phyloP scores from a whole-genome alignment of 129 eudicot species.

The Escallonia rubra region DNA sequence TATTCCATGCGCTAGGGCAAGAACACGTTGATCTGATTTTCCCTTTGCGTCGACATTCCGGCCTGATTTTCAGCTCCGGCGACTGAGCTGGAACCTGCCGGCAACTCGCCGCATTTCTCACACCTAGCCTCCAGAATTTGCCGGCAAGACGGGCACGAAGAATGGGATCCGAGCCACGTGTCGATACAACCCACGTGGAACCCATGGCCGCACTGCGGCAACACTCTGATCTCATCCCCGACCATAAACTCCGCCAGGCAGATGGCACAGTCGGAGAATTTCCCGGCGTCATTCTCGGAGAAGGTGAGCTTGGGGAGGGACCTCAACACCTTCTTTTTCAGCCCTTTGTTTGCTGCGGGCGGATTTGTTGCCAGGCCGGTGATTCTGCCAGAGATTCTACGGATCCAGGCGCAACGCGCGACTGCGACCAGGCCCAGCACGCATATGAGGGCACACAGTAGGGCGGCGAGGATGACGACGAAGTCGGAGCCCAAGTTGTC shows the following conservation, averaged over 20 bases:
- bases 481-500: slow-evolving; percentile 47
- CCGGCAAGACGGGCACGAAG: slow-evolving; percentile 82
- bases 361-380: slow-evolving; percentile 17
- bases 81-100: slow-evolving; percentile 1
- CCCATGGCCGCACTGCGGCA: slow-evolving; percentile 75
- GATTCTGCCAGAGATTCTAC: slow-evolving; percentile 42
- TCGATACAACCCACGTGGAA: slow-evolving; percentile 71
- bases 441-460: slow-evolving; percentile 76
- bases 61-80: slow-evolving; percentile 16
- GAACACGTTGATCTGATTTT: slow-evolving; percentile 15
- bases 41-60: not conserved
- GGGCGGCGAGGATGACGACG: slow-evolving; percentile 76
- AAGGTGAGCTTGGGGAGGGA: slow-evolving; percentile 58
- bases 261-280: slow-evolving; percentile 63
- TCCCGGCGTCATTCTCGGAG: slow-evolving; percentile 27
- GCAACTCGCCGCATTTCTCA: slow-evolving; percentile 57
- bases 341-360: slow-evolving; percentile 58
- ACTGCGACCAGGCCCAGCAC: slow-evolving; percentile 79
- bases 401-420: slow-evolving; percentile 81
- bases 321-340: slow-evolving; percentile 61
- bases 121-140: slow-evolving; percentile 62
- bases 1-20: slow-evolving; percentile 21
- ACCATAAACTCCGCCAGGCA: slow-evolving; percentile 61
- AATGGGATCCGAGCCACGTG: slow-evolving; percentile 81
- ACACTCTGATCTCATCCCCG: slow-evolving; percentile 63